Evolutionary conservation across 345 rosid genomes (phyloP).

Genomic region (Orychophragmus violaceus): DNA sequence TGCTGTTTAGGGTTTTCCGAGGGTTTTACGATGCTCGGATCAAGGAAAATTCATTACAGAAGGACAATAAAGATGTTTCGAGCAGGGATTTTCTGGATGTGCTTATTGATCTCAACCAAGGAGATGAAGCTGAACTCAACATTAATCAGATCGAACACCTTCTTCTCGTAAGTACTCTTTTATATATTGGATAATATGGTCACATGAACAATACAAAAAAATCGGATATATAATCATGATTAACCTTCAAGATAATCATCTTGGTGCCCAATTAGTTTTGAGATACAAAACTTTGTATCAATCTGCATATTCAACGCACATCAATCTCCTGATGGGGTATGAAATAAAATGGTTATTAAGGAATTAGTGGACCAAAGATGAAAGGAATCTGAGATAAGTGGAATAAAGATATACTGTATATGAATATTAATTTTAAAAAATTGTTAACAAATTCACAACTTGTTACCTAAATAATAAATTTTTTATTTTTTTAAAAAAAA

Average conservation of each 20-base stretch:
- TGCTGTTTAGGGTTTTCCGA: conserved; percentile 8
- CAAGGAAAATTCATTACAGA: background rate
- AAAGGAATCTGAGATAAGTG: background rate
- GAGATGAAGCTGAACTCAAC: conserved; percentile 5
- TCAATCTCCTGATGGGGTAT: background rate
- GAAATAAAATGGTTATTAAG: background rate
- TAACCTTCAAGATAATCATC: background rate
- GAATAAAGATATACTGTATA: too few relatives aligned
- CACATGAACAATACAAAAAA: background rate
- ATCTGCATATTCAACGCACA: background rate
- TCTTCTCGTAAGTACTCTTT: conserved; percentile 29
- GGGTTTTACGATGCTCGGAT: conserved; percentile 22
- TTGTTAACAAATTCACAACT: background rate
- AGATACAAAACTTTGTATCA: background rate
- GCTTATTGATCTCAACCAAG: conserved; percentile 15
- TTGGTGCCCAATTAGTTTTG: background rate
- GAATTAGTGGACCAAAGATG: background rate
- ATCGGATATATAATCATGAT: background rate
- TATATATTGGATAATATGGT: background rate
- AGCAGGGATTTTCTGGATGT: conserved; percentile 11
- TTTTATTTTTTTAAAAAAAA: background rate
- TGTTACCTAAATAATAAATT: too few relatives aligned
- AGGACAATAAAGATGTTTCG: background rate
- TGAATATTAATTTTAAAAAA: background rate
- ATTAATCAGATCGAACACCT: conserved; percentile 1